These are phyloP conservation scores for Akebia trifoliata DNA, from an alignment of 164 flowering plant species.

Conservation along the genomic window DNA sequence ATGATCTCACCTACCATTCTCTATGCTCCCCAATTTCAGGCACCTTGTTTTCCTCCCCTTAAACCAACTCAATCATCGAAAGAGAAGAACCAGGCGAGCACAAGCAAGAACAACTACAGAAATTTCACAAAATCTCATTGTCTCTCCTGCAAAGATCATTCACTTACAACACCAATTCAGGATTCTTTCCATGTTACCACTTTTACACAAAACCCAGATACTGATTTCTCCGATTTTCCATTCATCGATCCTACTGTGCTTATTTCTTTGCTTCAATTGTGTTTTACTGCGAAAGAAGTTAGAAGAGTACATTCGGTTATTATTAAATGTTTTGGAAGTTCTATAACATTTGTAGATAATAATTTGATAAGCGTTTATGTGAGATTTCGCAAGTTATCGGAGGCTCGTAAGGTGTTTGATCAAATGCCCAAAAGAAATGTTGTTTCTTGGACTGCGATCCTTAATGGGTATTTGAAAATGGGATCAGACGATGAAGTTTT, in stretches of 20 bases:
- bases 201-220: constrained; percentile 17
- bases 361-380: constrained; percentile 57
- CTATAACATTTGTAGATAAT: constrained; percentile 35
- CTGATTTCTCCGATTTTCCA: constrained; percentile 5
- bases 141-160: neutral
- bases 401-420: constrained; percentile 72
- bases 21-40: constrained; percentile 1
- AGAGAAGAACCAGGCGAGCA: neutral
- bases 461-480: constrained; percentile 54
- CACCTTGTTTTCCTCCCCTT: neutral
- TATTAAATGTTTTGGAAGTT: constrained; percentile 23
- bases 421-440: constrained; percentile 47
- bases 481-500: constrained; percentile 49
- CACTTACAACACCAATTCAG: constrained; percentile 6
- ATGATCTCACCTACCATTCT: constrained; percentile 1
- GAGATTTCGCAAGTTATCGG: constrained; percentile 36
- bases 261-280: constrained; percentile 47
- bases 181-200: neutral
- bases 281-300: constrained; percentile 31
- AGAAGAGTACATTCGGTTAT: constrained; percentile 42
- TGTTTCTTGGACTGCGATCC: constrained; percentile 79
- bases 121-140: neutral
- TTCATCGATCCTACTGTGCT: constrained; percentile 21
- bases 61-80: constrained; percentile 10
- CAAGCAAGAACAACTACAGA: neutral